Percentiles rank a stretch among this genome's conserved stretches.
These are phyloP conservation scores for Gonapodya sp. DNA, from an alignment of 192 early-diverging fungal species.

Conservation along the genomic window DNA sequence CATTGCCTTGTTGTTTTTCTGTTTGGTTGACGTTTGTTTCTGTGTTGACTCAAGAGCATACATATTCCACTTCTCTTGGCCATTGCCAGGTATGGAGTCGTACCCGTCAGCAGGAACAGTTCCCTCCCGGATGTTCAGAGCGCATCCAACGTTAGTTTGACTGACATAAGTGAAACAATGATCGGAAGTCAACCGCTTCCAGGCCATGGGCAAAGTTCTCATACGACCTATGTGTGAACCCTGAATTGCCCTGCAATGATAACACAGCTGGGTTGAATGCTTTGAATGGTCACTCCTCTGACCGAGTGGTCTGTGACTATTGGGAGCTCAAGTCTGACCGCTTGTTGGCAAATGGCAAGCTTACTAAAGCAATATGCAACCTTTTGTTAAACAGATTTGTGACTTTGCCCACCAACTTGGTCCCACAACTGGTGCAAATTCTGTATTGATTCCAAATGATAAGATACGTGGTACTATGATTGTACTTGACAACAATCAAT, in stretches of 20 bases:
- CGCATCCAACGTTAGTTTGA: neutral
- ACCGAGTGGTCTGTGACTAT: neutral
- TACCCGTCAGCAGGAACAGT: neutral
- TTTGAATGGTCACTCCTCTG: neutral
- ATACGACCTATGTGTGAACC: neutral
- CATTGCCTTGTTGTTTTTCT: neutral
- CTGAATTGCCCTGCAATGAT: neutral
- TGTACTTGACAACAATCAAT: neutral
- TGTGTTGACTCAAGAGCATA: neutral
- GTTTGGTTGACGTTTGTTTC: constrained; percentile 1
- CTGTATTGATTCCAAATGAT: neutral
- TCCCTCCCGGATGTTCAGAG: neutral
- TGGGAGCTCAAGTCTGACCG: neutral
- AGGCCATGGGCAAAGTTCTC: neutral
- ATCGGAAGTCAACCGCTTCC: neutral
- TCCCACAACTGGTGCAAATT: neutral
- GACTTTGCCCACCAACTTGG: neutral
- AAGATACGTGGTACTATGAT: neutral
- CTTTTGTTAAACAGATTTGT: neutral
- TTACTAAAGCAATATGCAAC: neutral
- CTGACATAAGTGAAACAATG: neutral
- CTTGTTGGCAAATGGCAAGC: constrained; percentile 1
- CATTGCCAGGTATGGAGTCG: neutral
- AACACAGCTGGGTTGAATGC: neutral
- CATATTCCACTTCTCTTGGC: neutral